A percentile compares a stretch with the other conserved stretches of the same genome.
phyloP scores from a whole-genome alignment of 192 early-diverging fungal genomes.

The Phycomyces blakesleeanus region DNA sequence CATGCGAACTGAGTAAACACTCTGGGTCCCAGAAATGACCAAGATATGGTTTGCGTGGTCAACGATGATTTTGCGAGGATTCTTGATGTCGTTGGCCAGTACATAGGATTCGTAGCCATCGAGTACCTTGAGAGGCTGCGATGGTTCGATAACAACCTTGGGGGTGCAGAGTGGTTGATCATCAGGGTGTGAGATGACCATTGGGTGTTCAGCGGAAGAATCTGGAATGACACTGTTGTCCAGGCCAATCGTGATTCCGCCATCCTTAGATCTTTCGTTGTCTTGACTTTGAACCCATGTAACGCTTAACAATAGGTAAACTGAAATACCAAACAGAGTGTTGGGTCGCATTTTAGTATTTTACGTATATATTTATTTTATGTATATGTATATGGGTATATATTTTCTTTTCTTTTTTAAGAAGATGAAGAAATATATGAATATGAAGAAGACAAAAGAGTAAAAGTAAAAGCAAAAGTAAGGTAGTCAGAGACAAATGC shows the following conservation, averaged over 20 bases:
- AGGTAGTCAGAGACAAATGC: too few relatives aligned
- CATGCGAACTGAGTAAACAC: constrained; percentile 24
- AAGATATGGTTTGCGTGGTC: constrained; percentile 27
- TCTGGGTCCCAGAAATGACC: constrained; percentile 17
- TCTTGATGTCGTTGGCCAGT: constrained; percentile 17
- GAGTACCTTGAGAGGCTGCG: constrained; percentile 1
- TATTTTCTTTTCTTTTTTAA: too few relatives aligned
- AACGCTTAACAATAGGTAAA: too few relatives aligned
- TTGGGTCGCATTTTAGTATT: too few relatives aligned
- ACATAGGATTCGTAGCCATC: constrained; percentile 26
- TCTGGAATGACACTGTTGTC: constrained; percentile 15
- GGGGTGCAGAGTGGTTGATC: constrained; percentile 24
- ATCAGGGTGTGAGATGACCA: constrained; percentile 18
- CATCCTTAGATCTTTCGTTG: not conserved
- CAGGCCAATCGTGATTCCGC: constrained; percentile 12
- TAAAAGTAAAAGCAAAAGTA: too few relatives aligned
- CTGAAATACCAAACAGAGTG: too few relatives aligned
- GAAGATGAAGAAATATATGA: too few relatives aligned
- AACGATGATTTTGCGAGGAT: constrained; percentile 15
- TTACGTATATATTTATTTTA: too few relatives aligned
- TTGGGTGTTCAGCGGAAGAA: constrained; percentile 22
- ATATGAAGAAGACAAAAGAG: too few relatives aligned
- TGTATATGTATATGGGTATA: too few relatives aligned
- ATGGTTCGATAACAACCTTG: not conserved
- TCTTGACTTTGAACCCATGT: not conserved